These are phyloP conservation scores for Puccinia horiana DNA, from an alignment of 1,284 basidiomycete species.

Conservation along the genomic window DNA sequence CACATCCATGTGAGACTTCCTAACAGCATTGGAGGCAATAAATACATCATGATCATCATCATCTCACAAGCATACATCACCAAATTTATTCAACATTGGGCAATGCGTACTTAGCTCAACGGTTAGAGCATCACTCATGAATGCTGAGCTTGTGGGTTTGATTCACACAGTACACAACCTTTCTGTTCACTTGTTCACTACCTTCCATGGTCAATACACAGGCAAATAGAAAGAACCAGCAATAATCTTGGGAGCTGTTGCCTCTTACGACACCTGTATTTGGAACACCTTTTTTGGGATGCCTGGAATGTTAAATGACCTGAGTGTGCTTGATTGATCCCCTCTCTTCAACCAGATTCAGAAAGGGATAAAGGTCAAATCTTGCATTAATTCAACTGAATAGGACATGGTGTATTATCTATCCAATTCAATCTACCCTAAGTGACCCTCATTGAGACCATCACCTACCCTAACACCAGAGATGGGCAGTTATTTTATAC, in stretches of 20 bases:
- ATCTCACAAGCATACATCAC: too few relatives aligned
- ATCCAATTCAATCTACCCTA: neutral
- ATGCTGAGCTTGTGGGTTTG: too few relatives aligned
- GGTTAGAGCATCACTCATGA: too few relatives aligned
- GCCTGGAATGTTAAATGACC: neutral
- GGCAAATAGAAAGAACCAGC: slow-evolving; percentile 24
- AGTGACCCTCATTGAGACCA: neutral
- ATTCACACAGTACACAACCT: too few relatives aligned
- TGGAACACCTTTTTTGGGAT: too few relatives aligned
- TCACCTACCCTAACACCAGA: neutral
- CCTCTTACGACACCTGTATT: neutral
- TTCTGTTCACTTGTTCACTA: too few relatives aligned
- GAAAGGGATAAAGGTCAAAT: neutral
- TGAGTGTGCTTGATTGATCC: neutral
- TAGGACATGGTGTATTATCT: slow-evolving; percentile 7
- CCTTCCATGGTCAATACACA: neutral
- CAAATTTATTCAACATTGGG: too few relatives aligned
- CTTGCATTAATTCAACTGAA: neutral
- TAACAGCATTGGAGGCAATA: too few relatives aligned
- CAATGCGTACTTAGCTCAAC: too few relatives aligned
- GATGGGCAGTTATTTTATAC: too few relatives aligned
- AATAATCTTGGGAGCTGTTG: neutral
- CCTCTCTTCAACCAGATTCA: neutral
- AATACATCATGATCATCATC: too few relatives aligned
- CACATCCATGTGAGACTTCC: too few relatives aligned